phyloP scores from a whole-genome alignment of 495 filamentous ascomycete species.

The Cercophora newfieldiana region DNA sequence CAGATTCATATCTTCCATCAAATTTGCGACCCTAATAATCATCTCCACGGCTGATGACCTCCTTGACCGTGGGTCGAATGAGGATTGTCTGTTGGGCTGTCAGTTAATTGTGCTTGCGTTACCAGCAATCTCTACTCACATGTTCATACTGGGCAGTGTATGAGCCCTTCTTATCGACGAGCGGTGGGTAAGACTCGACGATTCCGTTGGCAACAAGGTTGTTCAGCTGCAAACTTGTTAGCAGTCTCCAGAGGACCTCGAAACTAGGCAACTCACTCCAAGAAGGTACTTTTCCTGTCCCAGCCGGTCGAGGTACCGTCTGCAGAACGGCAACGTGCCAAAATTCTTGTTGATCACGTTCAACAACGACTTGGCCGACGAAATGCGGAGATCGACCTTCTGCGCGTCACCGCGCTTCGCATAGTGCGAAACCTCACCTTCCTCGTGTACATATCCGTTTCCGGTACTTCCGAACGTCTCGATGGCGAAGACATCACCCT shows the following conservation, averaged over 20 bases:
- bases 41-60: slow-evolving; percentile 88
- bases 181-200: slow-evolving; percentile 85
- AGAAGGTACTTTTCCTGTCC: slow-evolving; percentile 88
- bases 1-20: background rate
- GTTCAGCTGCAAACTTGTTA: slow-evolving; percentile 62
- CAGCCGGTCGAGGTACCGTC: slow-evolving; percentile 80
- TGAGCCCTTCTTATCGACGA: slow-evolving; percentile 90
- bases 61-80: slow-evolving; percentile 84
- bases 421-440: slow-evolving; percentile 81
- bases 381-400: slow-evolving; percentile 65
- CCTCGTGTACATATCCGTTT: slow-evolving; percentile 79
- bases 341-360: slow-evolving; percentile 92
- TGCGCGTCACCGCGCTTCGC: slow-evolving; percentile 63
- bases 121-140: slow-evolving; percentile 52
- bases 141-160: slow-evolving; percentile 96
- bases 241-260: background rate
- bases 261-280: slow-evolving; percentile 56
- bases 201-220: slow-evolving; percentile 82
- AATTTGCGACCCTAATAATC: slow-evolving; percentile 62
- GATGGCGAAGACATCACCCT: slow-evolving; percentile 89
- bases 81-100: slow-evolving; percentile 71
- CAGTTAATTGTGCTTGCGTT: slow-evolving; percentile 23
- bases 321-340: slow-evolving; percentile 81
- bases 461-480: slow-evolving; percentile 94
- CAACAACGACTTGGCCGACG: slow-evolving; percentile 77